Evolutionary conservation across 2,329 filamentous ascomycete genomes (phyloP), one percentile per base, ranked within the genome.

Genomic region (Trichoderma koningii): DNA sequence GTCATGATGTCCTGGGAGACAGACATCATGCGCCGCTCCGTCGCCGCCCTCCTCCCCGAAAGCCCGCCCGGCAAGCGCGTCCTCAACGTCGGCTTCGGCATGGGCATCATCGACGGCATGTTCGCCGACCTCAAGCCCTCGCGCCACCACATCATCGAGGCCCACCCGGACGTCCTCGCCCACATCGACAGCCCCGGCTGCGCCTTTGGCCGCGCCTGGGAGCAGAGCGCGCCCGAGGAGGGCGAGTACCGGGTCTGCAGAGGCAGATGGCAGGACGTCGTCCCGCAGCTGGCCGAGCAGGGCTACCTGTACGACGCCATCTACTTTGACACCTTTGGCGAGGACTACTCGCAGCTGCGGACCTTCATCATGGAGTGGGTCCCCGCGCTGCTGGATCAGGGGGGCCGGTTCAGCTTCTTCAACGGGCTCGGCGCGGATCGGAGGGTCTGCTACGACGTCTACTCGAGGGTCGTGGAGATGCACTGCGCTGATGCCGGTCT

Each of bases 321-420:
- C 70, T 99, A 98, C 80, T 98, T 97, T 73, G 95, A 99, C 74
- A 99, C 95, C 0, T 98, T 98, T 76, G 95, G 93, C 7, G 95
- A 99, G 78, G 91, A 95, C 68, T 99, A 98, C 77, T 82, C 83
- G 2, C 91, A 94, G 75, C 86, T 98, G 30, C 89, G 89, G 53
- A 83, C 88, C 66, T 97, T 98, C 80, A 97, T 98, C 75, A 89
- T 85, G 2, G 95, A 98, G 75, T 87, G 90, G 70, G 88, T 98
- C 12, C 91, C 95, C 38, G 89, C 87, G 0, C 77, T 98, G 62
- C 80, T 99, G 52, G 88, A 91, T 69, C 81, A 83, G 23, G 78
- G 84, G 4, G 90, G 93, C 66, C 84, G 89, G 9, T 96, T 96
- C 74, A 89, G 93, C 69, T 96, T 94, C 77, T 92, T 96, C 75